phyloP scores from a whole-genome alignment of 164 flowering plant genomes.

The Amborella trichopoda region DNA sequence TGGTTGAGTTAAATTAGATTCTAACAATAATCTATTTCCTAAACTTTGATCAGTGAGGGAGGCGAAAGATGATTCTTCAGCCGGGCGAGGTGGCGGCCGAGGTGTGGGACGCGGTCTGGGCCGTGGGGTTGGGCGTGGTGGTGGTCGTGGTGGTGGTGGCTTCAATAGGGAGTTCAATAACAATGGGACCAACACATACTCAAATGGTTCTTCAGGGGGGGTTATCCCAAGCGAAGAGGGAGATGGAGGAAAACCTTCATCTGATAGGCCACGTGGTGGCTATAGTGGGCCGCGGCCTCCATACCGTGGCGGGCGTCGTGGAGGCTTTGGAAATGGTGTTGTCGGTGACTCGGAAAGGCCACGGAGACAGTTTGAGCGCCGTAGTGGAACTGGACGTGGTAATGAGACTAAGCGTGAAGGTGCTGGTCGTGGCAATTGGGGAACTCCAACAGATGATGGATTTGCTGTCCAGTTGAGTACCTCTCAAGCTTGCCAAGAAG shows the following conservation, averaged over 20 bases:
- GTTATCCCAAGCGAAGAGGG: conserved; percentile 23
- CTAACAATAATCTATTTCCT: too few relatives aligned
- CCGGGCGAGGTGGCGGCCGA: conserved; percentile 38
- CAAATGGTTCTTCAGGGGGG: conserved; percentile 23
- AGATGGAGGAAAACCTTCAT: conserved; percentile 21
- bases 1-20: too few relatives aligned
- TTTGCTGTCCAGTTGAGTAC: conserved; percentile 8
- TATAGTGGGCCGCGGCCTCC: conserved; percentile 1
- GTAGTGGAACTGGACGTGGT: conserved; percentile 61
- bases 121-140: conserved; percentile 22
- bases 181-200: conserved; percentile 24
- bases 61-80: conserved; percentile 22
- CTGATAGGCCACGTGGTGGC: conserved; percentile 13
- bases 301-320: conserved; percentile 6
- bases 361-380: conserved; percentile 44
- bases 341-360: conserved; percentile 12
- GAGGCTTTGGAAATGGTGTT: conserved; percentile 23
- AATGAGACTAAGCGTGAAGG: conserved; percentile 54
- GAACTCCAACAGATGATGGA: conserved; percentile 33
- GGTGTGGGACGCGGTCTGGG: too few relatives aligned
- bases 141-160: conserved; percentile 24
- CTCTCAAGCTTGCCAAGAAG: not conserved
- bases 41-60: conserved; percentile 43
- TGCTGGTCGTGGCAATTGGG: conserved; percentile 64
- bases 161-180: conserved; percentile 21